These are phyloP conservation scores for Exobasidium rhododendri DNA, from an alignment of 1,284 basidiomycete genomes.

Conservation along the genomic window DNA sequence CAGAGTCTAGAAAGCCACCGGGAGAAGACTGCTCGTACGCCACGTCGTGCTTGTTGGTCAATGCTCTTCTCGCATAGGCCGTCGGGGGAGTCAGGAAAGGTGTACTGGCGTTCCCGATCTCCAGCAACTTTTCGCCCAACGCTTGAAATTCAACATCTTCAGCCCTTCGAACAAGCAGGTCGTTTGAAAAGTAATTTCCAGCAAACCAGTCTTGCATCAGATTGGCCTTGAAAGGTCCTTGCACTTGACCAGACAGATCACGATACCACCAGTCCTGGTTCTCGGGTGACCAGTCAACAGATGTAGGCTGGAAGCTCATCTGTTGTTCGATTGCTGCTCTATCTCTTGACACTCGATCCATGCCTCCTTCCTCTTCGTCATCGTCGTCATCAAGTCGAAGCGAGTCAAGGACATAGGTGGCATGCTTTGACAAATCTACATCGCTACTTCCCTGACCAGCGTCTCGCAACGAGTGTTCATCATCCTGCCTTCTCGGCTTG, in stretches of 20 bases:
- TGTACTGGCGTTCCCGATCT: slow-evolving; percentile 45
- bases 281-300: slow-evolving; percentile 57
- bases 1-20: neutral
- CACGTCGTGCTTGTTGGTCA: neutral
- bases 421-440: slow-evolving; percentile 32
- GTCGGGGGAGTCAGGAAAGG: slow-evolving; percentile 55
- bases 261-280: slow-evolving; percentile 84
- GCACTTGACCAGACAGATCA: slow-evolving; percentile 81
- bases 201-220: slow-evolving; percentile 96
- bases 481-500: neutral
- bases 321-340: neutral
- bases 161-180: slow-evolving; percentile 76
- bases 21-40: neutral
- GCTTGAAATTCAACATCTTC: slow-evolving; percentile 54
- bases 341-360: neutral
- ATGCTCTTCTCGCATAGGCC: neutral
- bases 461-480: neutral
- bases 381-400: slow-evolving; percentile 39
- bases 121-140: slow-evolving; percentile 52
- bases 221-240: slow-evolving; percentile 88
- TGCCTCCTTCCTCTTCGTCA: neutral
- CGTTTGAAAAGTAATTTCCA: slow-evolving; percentile 82
- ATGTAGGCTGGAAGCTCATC: neutral
- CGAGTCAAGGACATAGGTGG: slow-evolving; percentile 31
- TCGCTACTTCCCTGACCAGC: slow-evolving; percentile 15